Evolutionary conservation across 495 filamentous ascomycete genomes (phyloP), one percentile per base, ranked within the genome.

Genomic region (Hypomontagnella submonticulosa): DNA sequence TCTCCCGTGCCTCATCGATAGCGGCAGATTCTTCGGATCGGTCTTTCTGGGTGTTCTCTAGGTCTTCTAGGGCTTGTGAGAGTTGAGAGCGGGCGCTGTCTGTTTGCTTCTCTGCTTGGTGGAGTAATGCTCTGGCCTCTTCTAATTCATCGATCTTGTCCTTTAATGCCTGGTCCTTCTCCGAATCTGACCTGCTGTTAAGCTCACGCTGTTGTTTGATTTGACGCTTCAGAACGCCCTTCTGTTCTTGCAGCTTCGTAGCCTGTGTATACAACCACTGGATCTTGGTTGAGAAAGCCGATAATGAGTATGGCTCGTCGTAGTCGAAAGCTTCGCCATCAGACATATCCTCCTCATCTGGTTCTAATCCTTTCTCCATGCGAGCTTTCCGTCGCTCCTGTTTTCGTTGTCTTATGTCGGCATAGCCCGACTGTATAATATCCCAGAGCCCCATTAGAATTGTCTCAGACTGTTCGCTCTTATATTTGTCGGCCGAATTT

Each of bases 121-220:
- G 76, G 49, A 88, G 81, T 34, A 82, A 67, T 5, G 68, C 71
- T 42, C 83, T 81, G 5, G 78, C 81, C 40, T 81, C 78, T 15
- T 84, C 81, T 9, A 88, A 74, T 64, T 88, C 86, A 8, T 81
- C 79, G 50, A 79, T 76, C 62, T 80, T 81, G 38, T 74, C 67
- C 16, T 71, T 67, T n/a, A 85, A 60, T 53, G 84, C 84, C 16
- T 82, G 81, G 57, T 85, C 84, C 58, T 88, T 89, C 57, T 88
- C 86, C 2, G 80, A 78, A 46, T 84, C 85, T 49, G 80, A 82
- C 63, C 80, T 81, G 82, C 81, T 90, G 72, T 93, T 95, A 49
- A 96, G 83, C 69, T 95, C 92, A 38, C 92, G 88, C 75, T 97
- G 93, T 72, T 96, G 92, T 76, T 96, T 92, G 66, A 97, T 92